A percentile compares a stretch with the other conserved stretches of the same genome.
These are phyloP conservation scores for Oleoguttula mirabilis DNA, from an alignment of 495 filamentous ascomycete genomes.

Conservation along the genomic window DNA sequence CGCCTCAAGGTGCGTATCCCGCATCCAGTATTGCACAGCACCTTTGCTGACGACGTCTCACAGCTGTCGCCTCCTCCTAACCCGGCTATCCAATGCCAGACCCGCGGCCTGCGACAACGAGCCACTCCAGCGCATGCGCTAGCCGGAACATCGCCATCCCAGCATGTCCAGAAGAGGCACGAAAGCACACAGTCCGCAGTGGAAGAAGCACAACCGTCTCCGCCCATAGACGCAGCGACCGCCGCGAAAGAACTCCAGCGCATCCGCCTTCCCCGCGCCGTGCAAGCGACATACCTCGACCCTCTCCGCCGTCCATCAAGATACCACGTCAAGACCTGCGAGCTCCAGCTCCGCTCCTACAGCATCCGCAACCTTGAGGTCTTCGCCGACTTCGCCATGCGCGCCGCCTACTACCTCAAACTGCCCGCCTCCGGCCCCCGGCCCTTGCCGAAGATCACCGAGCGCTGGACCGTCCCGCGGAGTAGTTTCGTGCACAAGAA, in stretches of 20 bases:
- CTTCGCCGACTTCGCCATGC: conserved; percentile 87
- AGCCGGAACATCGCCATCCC: neutral
- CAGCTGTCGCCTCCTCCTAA: neutral
- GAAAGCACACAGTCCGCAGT: conserved; percentile 3
- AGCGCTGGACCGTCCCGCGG: conserved; percentile 90
- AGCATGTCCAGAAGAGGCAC: conserved; percentile 2
- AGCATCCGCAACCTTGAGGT: conserved; percentile 83
- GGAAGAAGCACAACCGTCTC: neutral
- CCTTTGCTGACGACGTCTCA: no score
- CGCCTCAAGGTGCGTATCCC: no score
- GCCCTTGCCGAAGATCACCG: conserved; percentile 71
- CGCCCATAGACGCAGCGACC: conserved; percentile 1
- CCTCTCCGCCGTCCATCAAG: conserved; percentile 64
- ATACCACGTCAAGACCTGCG: conserved; percentile 70
- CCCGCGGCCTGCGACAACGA: neutral
- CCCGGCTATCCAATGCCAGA: neutral
- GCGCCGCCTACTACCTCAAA: conserved; percentile 85
- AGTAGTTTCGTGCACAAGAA: conserved; percentile 92
- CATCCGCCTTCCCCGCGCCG: conserved; percentile 53
- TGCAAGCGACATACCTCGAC: conserved; percentile 75
- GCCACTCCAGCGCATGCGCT: conserved; percentile 2
- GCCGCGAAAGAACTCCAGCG: conserved; percentile 24
- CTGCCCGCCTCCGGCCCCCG: conserved; percentile 79
- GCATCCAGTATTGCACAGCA: no score
- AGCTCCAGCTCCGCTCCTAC: conserved; percentile 89